Base-by-base conservation (phyloP, 257 asterid species). In the Paulownia fortunei region DNA sequence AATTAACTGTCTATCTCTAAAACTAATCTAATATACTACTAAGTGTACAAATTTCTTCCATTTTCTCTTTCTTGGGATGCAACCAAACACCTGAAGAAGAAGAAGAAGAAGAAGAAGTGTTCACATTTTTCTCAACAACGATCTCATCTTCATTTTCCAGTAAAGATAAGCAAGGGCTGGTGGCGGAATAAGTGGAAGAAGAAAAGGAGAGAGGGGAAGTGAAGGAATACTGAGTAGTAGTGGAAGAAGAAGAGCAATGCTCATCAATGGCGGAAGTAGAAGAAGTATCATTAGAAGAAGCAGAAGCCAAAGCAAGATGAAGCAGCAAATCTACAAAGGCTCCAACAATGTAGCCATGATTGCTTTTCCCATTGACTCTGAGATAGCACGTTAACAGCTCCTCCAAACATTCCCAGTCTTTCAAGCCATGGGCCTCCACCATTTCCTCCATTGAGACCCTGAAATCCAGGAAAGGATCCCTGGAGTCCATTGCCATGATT, bases 371-470 rank as follows among this genome's bases (percentile, higher is more conserved):
- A 61, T 91, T 91, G 15, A 86, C 80, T 27, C 72, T 81, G n/a
- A 91, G 84, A 76, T 86, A 91, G 26, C 85, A 86, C 52, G 80
- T 46, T 46, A 91, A 63, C 16, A 89, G 78, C 16, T 83, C 90
- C 76, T 89, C 92, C 55, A 91, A 63, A 7, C 51, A 64, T 1
- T 79, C 85, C 89, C 93, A 84, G 42, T 85, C 84, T 24, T 82
- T 82, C 34, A 87, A 26, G 19, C 80, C 86, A 41, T 86, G 83
- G 19, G 88, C 85, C 62, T 70, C 90, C 77, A 91, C 88, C 90
- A 91, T 87, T 76, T 89, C 94, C 82, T 67, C 88, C 91, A 91
- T 91, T 32, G 96, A 89, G 0, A 52, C 85, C 71, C 88, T 70
- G 83, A 89, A 91, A 67, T 87, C 91, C 39, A 10, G 6, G 65